Conservation (phyloP, 2,329 filamentous ascomycete genomes). For the Ophiostoma sp. region DNA sequence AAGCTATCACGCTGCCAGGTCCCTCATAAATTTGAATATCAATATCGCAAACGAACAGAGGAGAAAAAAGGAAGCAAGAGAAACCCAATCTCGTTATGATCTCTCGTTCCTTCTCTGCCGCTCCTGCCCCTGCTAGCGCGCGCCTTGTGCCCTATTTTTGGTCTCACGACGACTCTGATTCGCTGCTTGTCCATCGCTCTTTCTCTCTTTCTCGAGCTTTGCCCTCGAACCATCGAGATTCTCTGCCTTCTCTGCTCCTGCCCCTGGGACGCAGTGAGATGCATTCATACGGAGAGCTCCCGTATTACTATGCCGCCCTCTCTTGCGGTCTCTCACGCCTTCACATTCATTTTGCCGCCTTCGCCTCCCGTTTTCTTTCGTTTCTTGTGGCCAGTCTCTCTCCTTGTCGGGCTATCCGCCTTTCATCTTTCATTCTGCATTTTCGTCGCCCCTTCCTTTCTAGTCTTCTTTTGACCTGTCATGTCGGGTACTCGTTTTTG, state of each 20-base stretch:
- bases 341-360: slow-evolving; percentile 1
- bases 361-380: background rate
- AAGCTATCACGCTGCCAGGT: background rate
- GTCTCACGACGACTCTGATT: slow-evolving; percentile 3
- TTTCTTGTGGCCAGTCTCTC: slow-evolving; percentile 5
- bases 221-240: background rate
- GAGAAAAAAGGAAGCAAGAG: background rate
- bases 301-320: background rate
- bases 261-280: background rate
- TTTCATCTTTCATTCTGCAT: background rate
- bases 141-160: slow-evolving; percentile 4
- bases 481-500: background rate
- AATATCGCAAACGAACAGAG: background rate
- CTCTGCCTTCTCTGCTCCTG: background rate
- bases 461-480: background rate
- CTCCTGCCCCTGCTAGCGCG: slow-evolving; percentile 9
- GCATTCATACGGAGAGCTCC: background rate
- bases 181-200: background rate
- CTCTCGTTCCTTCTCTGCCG: background rate
- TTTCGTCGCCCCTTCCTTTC: background rate
- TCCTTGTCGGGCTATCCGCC: background rate
- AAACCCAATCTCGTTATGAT: slow-evolving; percentile 10
- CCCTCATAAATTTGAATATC: background rate
- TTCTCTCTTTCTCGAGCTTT: background rate
- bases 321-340: background rate